Conservation (phyloP, 805 yeast genomes). For the Maudiozyma pseudohumilis region DNA sequence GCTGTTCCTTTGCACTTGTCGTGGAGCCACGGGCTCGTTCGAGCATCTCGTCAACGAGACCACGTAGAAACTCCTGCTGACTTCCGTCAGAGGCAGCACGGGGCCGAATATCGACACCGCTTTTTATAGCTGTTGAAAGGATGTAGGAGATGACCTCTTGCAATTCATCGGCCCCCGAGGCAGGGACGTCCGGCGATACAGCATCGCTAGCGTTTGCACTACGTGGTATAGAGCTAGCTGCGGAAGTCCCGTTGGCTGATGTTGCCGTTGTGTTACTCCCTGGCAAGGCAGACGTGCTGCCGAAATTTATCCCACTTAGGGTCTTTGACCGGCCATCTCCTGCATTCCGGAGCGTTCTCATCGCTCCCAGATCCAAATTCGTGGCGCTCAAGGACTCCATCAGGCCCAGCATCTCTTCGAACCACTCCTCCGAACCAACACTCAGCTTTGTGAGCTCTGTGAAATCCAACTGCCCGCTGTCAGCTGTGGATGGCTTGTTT, state of each 20-base stretch:
- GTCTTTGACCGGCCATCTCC: too few species aligned
- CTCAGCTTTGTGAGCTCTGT: constrained; percentile 10
- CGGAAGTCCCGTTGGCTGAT: background rate
- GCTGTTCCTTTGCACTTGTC: background rate
- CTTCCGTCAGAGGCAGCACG: constrained; percentile 6
- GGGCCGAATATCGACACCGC: constrained; percentile 22
- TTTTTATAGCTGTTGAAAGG: constrained; percentile 22
- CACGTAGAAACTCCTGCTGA: constrained; percentile 22
- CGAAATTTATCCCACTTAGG: background rate
- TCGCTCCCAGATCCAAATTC: constrained; percentile 14
- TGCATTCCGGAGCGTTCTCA: too few species aligned
- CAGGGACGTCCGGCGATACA: background rate
- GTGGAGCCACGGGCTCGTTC: constrained; percentile 3
- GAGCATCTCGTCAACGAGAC: constrained; percentile 20
- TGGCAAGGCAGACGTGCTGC: background rate
- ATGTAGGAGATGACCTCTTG: constrained; percentile 27
- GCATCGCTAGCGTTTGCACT: background rate
- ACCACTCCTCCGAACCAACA: constrained; percentile 14
- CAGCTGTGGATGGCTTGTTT: background rate
- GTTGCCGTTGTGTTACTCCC: background rate
- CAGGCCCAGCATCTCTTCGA: constrained; percentile 10
- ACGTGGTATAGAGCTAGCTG: background rate
- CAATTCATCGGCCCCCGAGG: constrained; percentile 6
- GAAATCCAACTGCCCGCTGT: too few species aligned
- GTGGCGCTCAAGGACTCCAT: constrained; percentile 17